phyloP scores from a whole-genome alignment of 805 yeast genomes.

The Wickerhamomyces sydowiorum region DNA sequence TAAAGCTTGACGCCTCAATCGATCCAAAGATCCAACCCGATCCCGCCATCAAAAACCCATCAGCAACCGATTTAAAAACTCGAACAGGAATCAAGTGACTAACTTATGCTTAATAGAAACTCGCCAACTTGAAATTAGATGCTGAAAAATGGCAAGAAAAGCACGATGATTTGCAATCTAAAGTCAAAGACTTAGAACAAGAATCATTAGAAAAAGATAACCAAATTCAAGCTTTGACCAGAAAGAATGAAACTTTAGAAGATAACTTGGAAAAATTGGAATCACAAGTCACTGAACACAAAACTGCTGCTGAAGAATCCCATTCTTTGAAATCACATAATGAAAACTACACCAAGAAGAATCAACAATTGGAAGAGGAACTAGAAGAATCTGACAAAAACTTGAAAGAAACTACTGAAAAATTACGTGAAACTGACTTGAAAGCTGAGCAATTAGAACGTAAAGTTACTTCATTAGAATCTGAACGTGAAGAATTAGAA shows the following conservation, averaged over 20 bases:
- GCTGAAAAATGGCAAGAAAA: slow-evolving; percentile 97
- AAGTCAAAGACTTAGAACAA: slow-evolving; percentile 88
- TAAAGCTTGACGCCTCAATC: no score
- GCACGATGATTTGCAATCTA: slow-evolving; percentile 78
- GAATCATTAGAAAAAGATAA: slow-evolving; percentile 89
- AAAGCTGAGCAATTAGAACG: slow-evolving; percentile 95
- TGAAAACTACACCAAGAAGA: slow-evolving; percentile 87
- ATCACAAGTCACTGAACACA: slow-evolving; percentile 64
- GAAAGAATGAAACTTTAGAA: slow-evolving; percentile 87
- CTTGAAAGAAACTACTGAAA: slow-evolving; percentile 88
- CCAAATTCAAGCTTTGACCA: slow-evolving; percentile 86
- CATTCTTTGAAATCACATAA: slow-evolving; percentile 82
- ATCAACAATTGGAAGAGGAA: slow-evolving; percentile 83
- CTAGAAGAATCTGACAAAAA: slow-evolving; percentile 86
- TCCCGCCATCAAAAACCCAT: neutral
- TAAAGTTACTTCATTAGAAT: slow-evolving; percentile 85
- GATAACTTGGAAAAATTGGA: slow-evolving; percentile 72
- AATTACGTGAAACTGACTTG: slow-evolving; percentile 91
- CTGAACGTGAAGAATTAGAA: slow-evolving; percentile 89
- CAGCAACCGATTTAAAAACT: no score
- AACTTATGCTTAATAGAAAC: slow-evolving; percentile 44
- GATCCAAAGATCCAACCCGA: no score
- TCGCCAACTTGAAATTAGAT: slow-evolving; percentile 84
- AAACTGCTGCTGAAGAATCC: slow-evolving; percentile 87
- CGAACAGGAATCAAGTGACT: slow-evolving; percentile 7